phyloP scores from a whole-genome alignment of 2,329 filamentous ascomycete genomes.

The Paracoccidioides brasiliensis region DNA sequence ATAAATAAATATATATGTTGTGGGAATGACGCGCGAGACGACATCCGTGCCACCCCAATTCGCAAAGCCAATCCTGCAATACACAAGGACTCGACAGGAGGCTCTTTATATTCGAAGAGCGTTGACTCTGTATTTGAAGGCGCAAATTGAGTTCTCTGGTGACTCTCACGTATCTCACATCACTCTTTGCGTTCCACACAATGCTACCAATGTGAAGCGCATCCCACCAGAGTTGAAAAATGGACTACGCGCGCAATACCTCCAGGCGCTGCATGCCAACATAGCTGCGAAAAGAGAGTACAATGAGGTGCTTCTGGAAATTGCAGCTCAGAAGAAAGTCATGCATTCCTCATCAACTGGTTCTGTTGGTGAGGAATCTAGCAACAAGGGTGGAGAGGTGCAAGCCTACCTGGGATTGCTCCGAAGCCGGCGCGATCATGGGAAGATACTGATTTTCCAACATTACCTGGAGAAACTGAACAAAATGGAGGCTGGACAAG shows the following conservation, averaged over 20 bases:
- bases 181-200: constrained; percentile 22
- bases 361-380: constrained; percentile 6
- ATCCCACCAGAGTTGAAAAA: constrained; percentile 27
- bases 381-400: constrained; percentile 18
- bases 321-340: constrained; percentile 19
- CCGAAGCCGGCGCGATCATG: constrained; percentile 33
- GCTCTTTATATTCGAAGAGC: constrained; percentile 27
- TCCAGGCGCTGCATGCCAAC: constrained; percentile 34
- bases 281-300: constrained; percentile 29
- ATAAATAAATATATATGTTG: background rate
- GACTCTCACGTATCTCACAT: constrained; percentile 22
- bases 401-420: constrained; percentile 33
- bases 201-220: constrained; percentile 21
- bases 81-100: constrained; percentile 28
- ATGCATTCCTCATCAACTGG: constrained; percentile 11
- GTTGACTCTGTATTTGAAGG: constrained; percentile 26
- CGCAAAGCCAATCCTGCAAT: constrained; percentile 25
- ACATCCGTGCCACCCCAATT: constrained; percentile 9
- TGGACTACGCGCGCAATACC: constrained; percentile 32
- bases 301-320: constrained; percentile 21
- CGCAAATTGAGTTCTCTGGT: constrained; percentile 22
- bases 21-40: background rate
- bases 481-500: constrained; percentile 13
- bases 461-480: constrained; percentile 32
- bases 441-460: constrained; percentile 36